Conservation (phyloP, 2,329 filamentous ascomycete genomes). For the Penicillium decumbens region DNA sequence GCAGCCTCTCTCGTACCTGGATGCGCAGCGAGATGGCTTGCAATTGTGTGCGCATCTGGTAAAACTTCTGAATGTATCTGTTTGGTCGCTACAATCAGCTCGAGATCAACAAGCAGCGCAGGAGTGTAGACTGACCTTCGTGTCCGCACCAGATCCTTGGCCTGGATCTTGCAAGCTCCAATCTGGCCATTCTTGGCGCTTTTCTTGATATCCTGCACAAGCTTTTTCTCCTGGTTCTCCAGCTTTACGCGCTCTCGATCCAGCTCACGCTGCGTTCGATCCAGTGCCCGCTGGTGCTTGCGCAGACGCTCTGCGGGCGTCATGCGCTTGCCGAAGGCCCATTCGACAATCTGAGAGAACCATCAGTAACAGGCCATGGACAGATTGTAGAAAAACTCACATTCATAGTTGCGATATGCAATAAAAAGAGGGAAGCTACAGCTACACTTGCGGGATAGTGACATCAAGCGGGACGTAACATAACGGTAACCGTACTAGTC, state of each 20-base stretch:
- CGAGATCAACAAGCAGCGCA: not conserved
- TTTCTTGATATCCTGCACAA: slow-evolving; percentile 94
- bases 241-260: slow-evolving; percentile 93
- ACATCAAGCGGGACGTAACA: slow-evolving; percentile 26
- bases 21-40: slow-evolving; percentile 93
- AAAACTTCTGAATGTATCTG: slow-evolving; percentile 96
- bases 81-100: slow-evolving; percentile 2
- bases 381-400: slow-evolving; percentile 24
- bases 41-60: slow-evolving; percentile 93
- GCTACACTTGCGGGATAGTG: slow-evolving; percentile 9
- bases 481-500: slow-evolving; percentile 17
- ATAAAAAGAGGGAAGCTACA: not conserved
- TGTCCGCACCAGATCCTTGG: slow-evolving; percentile 91
- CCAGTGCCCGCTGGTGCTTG: slow-evolving; percentile 86
- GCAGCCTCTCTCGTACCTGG: slow-evolving; percentile 57
- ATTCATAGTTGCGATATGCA: slow-evolving; percentile 34
- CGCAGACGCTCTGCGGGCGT: slow-evolving; percentile 68
- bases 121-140: slow-evolving; percentile 54
- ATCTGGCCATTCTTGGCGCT: slow-evolving; percentile 97
- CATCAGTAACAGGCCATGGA: slow-evolving; percentile 10
- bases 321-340: slow-evolving; percentile 99
- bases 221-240: slow-evolving; percentile 97
- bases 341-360: slow-evolving; percentile 78
- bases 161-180: slow-evolving; percentile 97
- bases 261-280: slow-evolving; percentile 94